Evolutionary conservation across 192 early-diverging fungal genomes (phyloP), one percentile per base, ranked within the genome.

Genomic region (Entrophospora sp.): DNA sequence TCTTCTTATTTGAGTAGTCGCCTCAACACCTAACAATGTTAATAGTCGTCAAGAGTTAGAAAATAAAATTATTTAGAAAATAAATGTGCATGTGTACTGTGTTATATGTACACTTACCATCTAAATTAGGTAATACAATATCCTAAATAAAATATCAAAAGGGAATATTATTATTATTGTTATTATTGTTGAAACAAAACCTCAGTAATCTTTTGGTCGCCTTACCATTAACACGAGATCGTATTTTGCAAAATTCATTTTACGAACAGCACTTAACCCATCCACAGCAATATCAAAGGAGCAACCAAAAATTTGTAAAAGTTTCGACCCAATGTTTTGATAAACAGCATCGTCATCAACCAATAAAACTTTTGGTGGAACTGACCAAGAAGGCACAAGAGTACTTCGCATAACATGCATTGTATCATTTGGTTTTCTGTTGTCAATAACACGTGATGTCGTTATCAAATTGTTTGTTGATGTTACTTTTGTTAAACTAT

Each of bases 151-250:
- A 38, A 53, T 24, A 45, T 8, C 44, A 67, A 45, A 63, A 51
- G 44, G 22, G 36, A 25, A 63, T 37, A 69, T n/a, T 30, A 18
- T 5, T 35, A 35, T 40, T 7, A 53, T 53, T 6, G 28, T 27
- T 42, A 28, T 1, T 36, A 40, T 13, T 22, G 2, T 7, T 57
- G 58, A 30, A 36, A 31, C 10, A 34, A 6, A 1, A 22, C 43
- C 35, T n/a, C n/a, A n/a, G n/a, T n/a, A n/a, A n/a, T n/a, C n/a
- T n/a, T n/a, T n/a, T n/a, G n/a, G n/a, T n/a, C n/a, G n/a, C n/a
- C n/a, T n/a, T 77, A 81, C 80, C 88, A 90, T 87, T 8, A 90
- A 69, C 4, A 91, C 84, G 43, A 91, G 69, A 64, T 91, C 89
- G 61, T 89, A 91, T 73, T 84, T 89, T 65, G 75, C 78, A 9